Percentiles rank a stretch among this genome's conserved stretches.
These are phyloP conservation scores for Pisolithus orientalis DNA, from an alignment of 768 basidiomycete genomes.

Conservation along the genomic window DNA sequence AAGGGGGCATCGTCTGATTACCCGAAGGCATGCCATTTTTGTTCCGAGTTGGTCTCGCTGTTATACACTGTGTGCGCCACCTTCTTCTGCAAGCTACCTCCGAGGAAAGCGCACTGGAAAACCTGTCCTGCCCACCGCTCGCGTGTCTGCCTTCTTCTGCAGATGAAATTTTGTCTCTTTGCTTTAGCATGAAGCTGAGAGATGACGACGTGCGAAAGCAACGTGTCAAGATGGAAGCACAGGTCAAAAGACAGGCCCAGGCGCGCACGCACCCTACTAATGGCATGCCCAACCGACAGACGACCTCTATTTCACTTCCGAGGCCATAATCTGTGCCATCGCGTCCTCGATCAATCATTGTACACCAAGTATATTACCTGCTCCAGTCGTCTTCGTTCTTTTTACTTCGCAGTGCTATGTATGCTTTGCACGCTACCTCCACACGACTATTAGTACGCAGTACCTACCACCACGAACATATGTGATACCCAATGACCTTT, in stretches of 20 bases:
- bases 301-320: slow-evolving; percentile 23
- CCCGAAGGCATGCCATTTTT: slow-evolving; percentile 64
- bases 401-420: neutral
- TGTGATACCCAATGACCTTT: no score
- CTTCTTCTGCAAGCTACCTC: slow-evolving; percentile 46
- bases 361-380: neutral
- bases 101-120: slow-evolving; percentile 40
- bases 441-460: no score
- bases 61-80: slow-evolving; percentile 56
- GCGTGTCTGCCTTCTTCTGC: slow-evolving; percentile 51
- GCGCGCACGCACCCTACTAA: slow-evolving; percentile 23
- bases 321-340: slow-evolving; percentile 4
- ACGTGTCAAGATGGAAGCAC: slow-evolving; percentile 68
- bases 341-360: neutral
- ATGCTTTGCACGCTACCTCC: no score
- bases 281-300: slow-evolving; percentile 22
- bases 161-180: slow-evolving; percentile 57
- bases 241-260: slow-evolving; percentile 54
- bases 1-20: neutral
- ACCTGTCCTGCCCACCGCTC: slow-evolving; percentile 46
- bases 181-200: slow-evolving; percentile 62
- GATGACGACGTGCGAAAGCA: slow-evolving; percentile 77
- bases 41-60: slow-evolving; percentile 64
- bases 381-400: neutral
- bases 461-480: no score